Percentiles rank a stretch among this genome's conserved stretches.
phyloP scores from a whole-genome alignment of 768 basidiomycete genomes.

The Lanmaoa rubissima region DNA sequence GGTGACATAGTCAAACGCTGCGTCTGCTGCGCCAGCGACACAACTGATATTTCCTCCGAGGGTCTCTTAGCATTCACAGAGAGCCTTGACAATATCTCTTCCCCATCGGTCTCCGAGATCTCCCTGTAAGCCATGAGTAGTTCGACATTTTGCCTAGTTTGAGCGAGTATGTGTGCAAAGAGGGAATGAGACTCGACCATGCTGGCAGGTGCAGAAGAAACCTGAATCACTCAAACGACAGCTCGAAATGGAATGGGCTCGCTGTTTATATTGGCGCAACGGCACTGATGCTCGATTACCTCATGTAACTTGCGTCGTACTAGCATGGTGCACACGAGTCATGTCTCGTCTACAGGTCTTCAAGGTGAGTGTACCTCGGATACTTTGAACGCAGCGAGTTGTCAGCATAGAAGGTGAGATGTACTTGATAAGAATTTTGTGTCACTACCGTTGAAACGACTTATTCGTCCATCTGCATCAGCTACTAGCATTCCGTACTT shows the following conservation, averaged over 20 bases:
- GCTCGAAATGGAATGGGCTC: not conserved
- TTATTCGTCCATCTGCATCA: not conserved
- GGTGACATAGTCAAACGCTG: constrained; percentile 28
- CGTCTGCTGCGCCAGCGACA: constrained; percentile 22
- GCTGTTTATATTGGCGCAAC: constrained; percentile 12
- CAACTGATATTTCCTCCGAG: constrained; percentile 18
- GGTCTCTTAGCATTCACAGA: constrained; percentile 21
- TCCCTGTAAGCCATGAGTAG: constrained; percentile 44
- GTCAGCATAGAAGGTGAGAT: not conserved
- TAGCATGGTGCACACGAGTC: no score
- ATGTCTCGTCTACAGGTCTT: not conserved
- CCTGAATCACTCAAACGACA: not conserved
- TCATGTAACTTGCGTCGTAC: constrained; percentile 8
- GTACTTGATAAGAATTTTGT: not conserved
- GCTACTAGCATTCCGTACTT: not conserved
- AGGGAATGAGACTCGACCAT: constrained; percentile 26
- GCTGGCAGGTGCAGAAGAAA: not conserved
- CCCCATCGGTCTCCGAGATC: constrained; percentile 40
- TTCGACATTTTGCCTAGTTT: constrained; percentile 46
- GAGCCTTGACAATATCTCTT: constrained; percentile 40
- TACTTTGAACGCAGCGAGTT: not conserved
- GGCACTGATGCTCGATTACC: constrained; percentile 20
- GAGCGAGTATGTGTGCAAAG: constrained; percentile 41
- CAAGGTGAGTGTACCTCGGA: not conserved
- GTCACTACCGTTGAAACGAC: not conserved